phyloP scores from a whole-genome alignment of 2,329 filamentous ascomycete species.

The Ustulina deusta region DNA sequence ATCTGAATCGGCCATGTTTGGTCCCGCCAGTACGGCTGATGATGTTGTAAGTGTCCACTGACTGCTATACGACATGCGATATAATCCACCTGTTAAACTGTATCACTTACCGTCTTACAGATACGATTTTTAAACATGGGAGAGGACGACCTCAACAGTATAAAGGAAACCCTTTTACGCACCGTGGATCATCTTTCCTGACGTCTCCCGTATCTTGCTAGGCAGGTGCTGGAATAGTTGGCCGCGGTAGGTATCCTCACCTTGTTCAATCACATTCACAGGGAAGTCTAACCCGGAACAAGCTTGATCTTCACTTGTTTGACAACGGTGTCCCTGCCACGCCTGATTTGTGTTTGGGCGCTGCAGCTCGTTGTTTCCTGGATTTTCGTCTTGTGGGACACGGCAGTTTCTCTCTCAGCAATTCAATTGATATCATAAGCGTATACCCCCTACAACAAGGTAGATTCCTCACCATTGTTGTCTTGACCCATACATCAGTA shows the following conservation, averaged over 20 bases:
- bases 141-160: slow-evolving; percentile 66
- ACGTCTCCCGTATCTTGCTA: slow-evolving; percentile 18
- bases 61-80: slow-evolving; percentile 23
- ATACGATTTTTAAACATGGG: slow-evolving; percentile 76
- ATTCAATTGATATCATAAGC: slow-evolving; percentile 11
- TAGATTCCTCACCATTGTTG: slow-evolving; percentile 1
- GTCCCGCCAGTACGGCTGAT: slow-evolving; percentile 70
- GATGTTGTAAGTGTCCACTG: slow-evolving; percentile 72
- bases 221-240: slow-evolving; percentile 4
- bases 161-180: slow-evolving; percentile 69
- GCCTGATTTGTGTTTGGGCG: slow-evolving; percentile 12
- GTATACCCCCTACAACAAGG: slow-evolving; percentile 27
- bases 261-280: slow-evolving; percentile 3
- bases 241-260: slow-evolving; percentile 6
- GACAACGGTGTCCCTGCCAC: neutral
- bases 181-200: slow-evolving; percentile 56
- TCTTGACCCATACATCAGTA: slow-evolving; percentile 1
- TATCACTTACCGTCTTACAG: slow-evolving; percentile 52
- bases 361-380: slow-evolving; percentile 9
- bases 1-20: slow-evolving; percentile 84
- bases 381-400: slow-evolving; percentile 5
- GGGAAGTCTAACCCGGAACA: slow-evolving; percentile 5
- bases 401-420: slow-evolving; percentile 19
- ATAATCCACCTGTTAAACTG: neutral
- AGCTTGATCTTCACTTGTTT: neutral